These are phyloP conservation scores for Jatropha curcas DNA, from an alignment of 345 rosid species.

Conservation along the genomic window DNA sequence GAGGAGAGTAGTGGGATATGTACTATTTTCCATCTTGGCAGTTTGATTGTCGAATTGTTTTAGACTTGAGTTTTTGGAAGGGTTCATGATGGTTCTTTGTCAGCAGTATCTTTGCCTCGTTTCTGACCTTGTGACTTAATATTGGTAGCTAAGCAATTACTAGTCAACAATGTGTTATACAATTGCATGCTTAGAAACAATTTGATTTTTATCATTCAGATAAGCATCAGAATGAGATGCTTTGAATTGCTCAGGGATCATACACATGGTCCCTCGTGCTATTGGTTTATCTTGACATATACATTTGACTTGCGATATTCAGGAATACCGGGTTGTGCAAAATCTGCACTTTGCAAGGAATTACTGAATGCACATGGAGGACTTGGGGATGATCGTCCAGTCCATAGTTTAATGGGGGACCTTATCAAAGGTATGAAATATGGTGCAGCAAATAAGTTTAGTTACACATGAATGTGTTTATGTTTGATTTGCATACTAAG, in stretches of 20 bases:
- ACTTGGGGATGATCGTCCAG: slow-evolving; percentile 80
- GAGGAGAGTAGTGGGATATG: neutral
- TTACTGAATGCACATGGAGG: slow-evolving; percentile 63
- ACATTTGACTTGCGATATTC: slow-evolving; percentile 15
- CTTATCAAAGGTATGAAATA: slow-evolving; percentile 70
- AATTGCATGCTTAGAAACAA: neutral
- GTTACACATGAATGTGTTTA: neutral
- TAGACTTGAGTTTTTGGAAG: neutral
- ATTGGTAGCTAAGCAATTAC: slow-evolving; percentile 2
- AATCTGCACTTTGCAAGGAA: slow-evolving; percentile 95
- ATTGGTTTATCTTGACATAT: neutral
- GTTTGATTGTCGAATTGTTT: neutral
- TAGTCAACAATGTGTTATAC: neutral
- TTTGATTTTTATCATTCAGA: neutral
- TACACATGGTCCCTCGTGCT: neutral
- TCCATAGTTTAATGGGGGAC: slow-evolving; percentile 95
- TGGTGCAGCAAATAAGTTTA: slow-evolving; percentile 1
- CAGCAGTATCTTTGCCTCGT: neutral
- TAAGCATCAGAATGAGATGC: neutral
- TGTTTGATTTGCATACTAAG: neutral
- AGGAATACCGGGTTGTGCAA: slow-evolving; percentile 99
- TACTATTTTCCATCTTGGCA: neutral
- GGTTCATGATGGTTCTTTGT: neutral
- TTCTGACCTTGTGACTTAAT: neutral
- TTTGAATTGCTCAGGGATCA: neutral